Conservation (phyloP, 176 grass and related monocot species). For the Pontederia crassipes region DNA sequence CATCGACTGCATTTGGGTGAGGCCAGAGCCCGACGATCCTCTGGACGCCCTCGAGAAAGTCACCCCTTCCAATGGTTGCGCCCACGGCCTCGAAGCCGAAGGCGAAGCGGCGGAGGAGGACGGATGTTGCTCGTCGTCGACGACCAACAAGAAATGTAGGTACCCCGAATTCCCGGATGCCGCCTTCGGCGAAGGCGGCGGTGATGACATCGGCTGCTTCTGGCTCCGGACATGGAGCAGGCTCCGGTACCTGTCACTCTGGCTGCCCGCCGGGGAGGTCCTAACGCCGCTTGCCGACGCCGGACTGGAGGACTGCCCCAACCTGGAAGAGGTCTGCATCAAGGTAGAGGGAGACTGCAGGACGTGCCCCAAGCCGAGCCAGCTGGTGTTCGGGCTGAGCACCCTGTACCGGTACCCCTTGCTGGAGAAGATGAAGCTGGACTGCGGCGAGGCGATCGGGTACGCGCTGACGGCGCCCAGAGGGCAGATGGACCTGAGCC, state of each 20-base stretch:
- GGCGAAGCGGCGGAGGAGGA: slow-evolving; percentile 27
- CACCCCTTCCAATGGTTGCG: slow-evolving; percentile 13
- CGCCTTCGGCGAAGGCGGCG: background rate
- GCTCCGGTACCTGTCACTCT: slow-evolving; percentile 68
- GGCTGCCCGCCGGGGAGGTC: slow-evolving; percentile 65
- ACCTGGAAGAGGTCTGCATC: slow-evolving; percentile 67
- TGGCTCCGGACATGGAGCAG: slow-evolving; percentile 47
- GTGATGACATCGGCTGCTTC: background rate
- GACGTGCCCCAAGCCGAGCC: slow-evolving; percentile 29
- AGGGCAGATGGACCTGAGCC: slow-evolving; percentile 82
- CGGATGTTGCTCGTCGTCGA: slow-evolving; percentile 27
- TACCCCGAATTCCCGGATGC: slow-evolving; percentile 38
- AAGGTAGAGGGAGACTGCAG: slow-evolving; percentile 90
- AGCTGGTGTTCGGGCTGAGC: slow-evolving; percentile 41
- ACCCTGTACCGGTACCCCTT: slow-evolving; percentile 44
- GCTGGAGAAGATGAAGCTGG: slow-evolving; percentile 77
- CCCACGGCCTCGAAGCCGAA: background rate
- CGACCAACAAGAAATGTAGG: slow-evolving; percentile 44
- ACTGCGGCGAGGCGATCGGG: slow-evolving; percentile 78
- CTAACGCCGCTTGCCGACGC: slow-evolving; percentile 52
- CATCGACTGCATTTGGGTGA: slow-evolving; percentile 66
- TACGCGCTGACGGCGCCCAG: slow-evolving; percentile 79
- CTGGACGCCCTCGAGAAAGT: slow-evolving; percentile 6
- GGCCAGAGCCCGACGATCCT: slow-evolving; percentile 8
- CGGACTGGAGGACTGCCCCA: slow-evolving; percentile 52